Evolutionary conservation across 768 basidiomycete species (phyloP), one percentile per base, ranked within the genome.

Genomic region (Serendipita sp.): DNA sequence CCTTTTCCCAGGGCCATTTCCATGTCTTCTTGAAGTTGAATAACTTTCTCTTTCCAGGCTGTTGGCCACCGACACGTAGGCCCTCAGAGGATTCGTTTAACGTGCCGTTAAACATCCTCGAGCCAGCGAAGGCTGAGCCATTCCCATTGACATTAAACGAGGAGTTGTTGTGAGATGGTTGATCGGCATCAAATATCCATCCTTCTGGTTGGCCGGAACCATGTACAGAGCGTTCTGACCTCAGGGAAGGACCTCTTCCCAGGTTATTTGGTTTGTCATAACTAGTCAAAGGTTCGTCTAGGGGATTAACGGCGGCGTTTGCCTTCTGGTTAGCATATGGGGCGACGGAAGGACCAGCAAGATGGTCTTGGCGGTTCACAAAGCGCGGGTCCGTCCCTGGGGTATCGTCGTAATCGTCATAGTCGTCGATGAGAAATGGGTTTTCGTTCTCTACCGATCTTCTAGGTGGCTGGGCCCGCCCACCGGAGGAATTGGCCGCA

Each of bases 1-100:
- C 81, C 73, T 82, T 88, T 72, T 82, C 70, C 90, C 90, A 92
- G 50, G 89, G 88, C 88, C 89, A 92, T 70, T 77, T 85, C 85
- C 86, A 89, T 63, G 76, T 78, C 70, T 74, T 24, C 16, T 48
- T 50, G 63, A 51, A 30, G 24, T 45, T 61, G 33, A 64, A 66
- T 42, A 67, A 61, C 51, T 68, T 42, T 44, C 43, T 62, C 64
- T 50, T 63, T 70, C 61, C 67, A 22, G 5, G 67, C 42, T 14
- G 71, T 64, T 5, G 62, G 9, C 53, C 53, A 33, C 56, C 60
- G 30, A 61, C 38, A 61, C 44, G 41, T 61, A 42, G 61, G 11
- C 41, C 41, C 26, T 42, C 41, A 17, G 44, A 61, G 9, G 61
- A 61, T 22, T 61, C 41, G 38, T 61, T 61, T 33, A 30, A 14